phyloP scores from a whole-genome alignment of 2,329 filamentous ascomycete species.

The Apiospora kogelbergensis region DNA sequence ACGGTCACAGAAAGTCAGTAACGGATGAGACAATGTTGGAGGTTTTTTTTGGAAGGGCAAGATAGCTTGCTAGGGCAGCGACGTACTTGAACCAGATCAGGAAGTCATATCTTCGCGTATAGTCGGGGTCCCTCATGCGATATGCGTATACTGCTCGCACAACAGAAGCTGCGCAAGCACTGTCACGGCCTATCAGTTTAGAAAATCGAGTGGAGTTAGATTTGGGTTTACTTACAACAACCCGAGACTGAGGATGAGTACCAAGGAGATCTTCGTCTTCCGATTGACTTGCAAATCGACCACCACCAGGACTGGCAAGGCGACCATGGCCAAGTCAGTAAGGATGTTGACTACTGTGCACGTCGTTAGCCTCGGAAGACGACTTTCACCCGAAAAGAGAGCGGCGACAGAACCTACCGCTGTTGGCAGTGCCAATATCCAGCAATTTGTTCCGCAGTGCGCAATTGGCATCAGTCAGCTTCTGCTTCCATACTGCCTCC shows the following conservation, averaged over 20 bases:
- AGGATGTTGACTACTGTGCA: slow-evolving; percentile 9
- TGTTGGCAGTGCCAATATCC: background rate
- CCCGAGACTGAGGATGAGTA: slow-evolving; percentile 11
- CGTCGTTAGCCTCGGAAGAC: background rate
- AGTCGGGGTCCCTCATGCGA: background rate
- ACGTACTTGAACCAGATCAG: background rate
- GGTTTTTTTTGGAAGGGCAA: background rate
- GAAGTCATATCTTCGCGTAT: background rate
- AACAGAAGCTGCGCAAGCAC: background rate
- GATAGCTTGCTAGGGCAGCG: background rate
- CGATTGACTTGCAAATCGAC: slow-evolving; percentile 14
- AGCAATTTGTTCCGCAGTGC: background rate
- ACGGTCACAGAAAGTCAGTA: background rate
- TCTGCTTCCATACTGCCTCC: background rate
- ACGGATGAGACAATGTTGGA: no score
- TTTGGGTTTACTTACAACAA: slow-evolving; percentile 2
- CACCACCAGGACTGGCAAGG: slow-evolving; percentile 12
- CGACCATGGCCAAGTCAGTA: slow-evolving; percentile 13
- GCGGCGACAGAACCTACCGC: background rate
- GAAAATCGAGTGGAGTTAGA: background rate
- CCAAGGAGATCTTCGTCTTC: slow-evolving; percentile 9
- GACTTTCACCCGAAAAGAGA: background rate
- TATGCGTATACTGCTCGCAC: background rate
- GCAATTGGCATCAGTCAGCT: background rate
- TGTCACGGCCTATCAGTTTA: background rate